Base-by-base conservation (phyloP, 768 basidiomycete genomes). In the Serendipita indica region DNA sequence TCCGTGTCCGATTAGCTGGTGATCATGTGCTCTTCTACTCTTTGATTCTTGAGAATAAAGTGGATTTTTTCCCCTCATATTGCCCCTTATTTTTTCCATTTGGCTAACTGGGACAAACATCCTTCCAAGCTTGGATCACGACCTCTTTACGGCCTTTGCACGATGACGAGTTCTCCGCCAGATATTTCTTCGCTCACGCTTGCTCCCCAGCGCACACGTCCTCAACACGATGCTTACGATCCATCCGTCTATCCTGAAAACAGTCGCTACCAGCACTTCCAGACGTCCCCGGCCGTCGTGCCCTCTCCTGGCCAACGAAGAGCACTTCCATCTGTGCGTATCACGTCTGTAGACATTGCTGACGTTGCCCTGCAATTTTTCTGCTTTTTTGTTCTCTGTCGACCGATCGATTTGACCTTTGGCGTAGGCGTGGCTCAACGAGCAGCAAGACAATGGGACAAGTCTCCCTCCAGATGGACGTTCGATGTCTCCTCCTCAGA, bases 161-260 rank as follows among this genome's bases (percentile, higher is more conserved):
- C 59, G 45, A 89, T 89, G 86, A 84, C 85, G 66, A 82, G 73
- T 68, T 80, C 86, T 64, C 82, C 86, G 32, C 86, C 87, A 63
- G 86, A 89, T 74, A 79, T 90, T 65, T 81, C 84, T 54, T 75
- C 83, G 64, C 73, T 89, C 67, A 82, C 86, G 66, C 80, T 89
- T 70, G 78, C 78, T 71, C 74, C 79, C 49, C 72, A 72, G 66
- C 67, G 74, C 62, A 54, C 49, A 54, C 49, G 49, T 54, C 74
- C 79, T 62, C 82, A 80, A 72, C 84, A 79, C 83, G 85, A 84
- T 79, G 80, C 84, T 77, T 80, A 89, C 75, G 86, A 89, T 71
- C 72, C 75, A 83, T 86, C 86, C 73, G 84, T 88, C 76, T 87
- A 83, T 74, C 86, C 89, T 68, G 79, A 76, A 71, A 73, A 72